Evolutionary conservation across 2,329 filamentous ascomycete genomes (phyloP), one percentile per base, ranked within the genome.

Genomic region (Monosporascus sp.): DNA sequence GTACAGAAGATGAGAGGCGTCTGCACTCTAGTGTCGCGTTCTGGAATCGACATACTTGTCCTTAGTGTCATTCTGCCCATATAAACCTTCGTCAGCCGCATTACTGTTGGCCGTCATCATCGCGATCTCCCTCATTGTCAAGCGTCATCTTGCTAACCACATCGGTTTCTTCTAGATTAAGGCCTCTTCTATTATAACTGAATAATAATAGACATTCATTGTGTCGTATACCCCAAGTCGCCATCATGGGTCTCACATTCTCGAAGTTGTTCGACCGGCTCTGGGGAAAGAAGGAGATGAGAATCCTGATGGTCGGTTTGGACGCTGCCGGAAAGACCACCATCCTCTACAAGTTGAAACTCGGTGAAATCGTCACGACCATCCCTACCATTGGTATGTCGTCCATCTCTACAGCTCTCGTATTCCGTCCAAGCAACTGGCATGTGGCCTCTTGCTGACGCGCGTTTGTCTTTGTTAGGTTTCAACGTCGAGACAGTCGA

Each of bases 401-500:
- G 31, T 35, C 48, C 50, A 24, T 9, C n/a, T 41, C 37, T 19
- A 22, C 19, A 8, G 20, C 26, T 49, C 49, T 14, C 48, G n/a
- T 22, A 53, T 49, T 50, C 22, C 31, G 22, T 19, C 19, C 19
- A 3, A 46, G 24, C 43, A 17, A 14, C 14, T 46, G 14, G 22
- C 41, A 31, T 48, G 19, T 20, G 22, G n/a, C 40, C 9, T 24
- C 55, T 55, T 59, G 48, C 60, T 65, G 51, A 65, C 59, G 50
- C 53, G 54, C 53, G 17, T 50, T 50, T 61, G 52, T 53, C 51
- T 52, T 31, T 50, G 27, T 58, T 62, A 92, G 89, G 94, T 70
- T 99, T 99, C 87, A 99, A 99, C 81, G 94, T 99, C 75, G 94
- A 99, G 85, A 97, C 94, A 53, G 94, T 99, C 75, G 92, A 96